A percentile compares a stretch with the other conserved stretches of the same genome.
These are phyloP conservation scores for Lactarius deliciosus DNA, from an alignment of 768 basidiomycete species.

Conservation along the genomic window DNA sequence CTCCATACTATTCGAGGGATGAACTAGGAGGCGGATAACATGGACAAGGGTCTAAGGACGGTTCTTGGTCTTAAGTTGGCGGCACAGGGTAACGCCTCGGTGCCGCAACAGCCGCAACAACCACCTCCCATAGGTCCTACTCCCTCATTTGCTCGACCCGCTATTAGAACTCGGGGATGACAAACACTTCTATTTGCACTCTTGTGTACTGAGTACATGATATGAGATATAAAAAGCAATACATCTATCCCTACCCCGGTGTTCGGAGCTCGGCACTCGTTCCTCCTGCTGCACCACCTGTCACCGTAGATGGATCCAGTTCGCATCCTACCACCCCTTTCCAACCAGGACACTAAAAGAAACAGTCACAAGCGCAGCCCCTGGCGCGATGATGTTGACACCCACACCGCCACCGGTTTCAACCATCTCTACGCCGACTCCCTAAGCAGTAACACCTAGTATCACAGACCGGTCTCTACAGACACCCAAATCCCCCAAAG, in stretches of 20 bases:
- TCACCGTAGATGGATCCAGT: slow-evolving; percentile 2
- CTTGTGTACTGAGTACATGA: too few species aligned
- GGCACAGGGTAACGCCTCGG: too few species aligned
- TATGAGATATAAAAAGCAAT: too few species aligned
- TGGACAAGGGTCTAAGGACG: too few species aligned
- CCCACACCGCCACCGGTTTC: slow-evolving; percentile 22
- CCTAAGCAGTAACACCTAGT: slow-evolving; percentile 26
- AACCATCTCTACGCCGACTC: slow-evolving; percentile 23
- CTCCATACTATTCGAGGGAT: too few species aligned
- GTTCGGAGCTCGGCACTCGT: too few species aligned
- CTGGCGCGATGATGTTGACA: slow-evolving; percentile 12
- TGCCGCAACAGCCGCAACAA: too few species aligned
- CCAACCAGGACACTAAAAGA: slow-evolving; percentile 20
- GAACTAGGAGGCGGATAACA: too few species aligned
- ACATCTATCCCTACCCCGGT: too few species aligned
- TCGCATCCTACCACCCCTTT: slow-evolving; percentile 6
- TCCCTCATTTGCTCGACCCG: not conserved
- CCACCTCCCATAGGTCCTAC: not conserved
- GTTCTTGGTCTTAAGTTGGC: too few species aligned
- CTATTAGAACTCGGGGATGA: too few species aligned
- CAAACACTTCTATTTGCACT: too few species aligned
- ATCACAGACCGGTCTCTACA: slow-evolving; percentile 27
- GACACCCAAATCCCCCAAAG: slow-evolving; percentile 66
- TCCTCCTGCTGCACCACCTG: not conserved
- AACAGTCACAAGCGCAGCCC: slow-evolving; percentile 13